Percentiles rank a stretch among this genome's conserved stretches.
These are phyloP conservation scores for Botrytis squamosa DNA, from an alignment of 2,329 filamentous ascomycete species.

Conservation along the genomic window DNA sequence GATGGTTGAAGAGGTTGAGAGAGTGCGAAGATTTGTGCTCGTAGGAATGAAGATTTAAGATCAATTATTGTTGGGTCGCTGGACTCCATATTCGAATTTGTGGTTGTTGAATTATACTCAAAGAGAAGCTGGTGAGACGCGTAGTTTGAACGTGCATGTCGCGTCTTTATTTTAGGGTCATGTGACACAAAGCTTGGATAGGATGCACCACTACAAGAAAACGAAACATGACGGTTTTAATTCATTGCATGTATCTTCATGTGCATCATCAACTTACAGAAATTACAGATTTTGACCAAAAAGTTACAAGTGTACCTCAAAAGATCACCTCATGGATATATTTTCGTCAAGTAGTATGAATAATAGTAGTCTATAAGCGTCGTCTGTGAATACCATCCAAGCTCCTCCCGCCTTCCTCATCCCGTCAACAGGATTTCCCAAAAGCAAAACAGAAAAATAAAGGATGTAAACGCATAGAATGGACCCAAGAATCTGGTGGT, in stretches of 20 bases:
- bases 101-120: background rate
- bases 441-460: background rate
- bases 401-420: background rate
- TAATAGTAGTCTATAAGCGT: background rate
- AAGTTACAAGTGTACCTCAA: background rate
- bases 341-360: background rate
- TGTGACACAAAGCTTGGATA: background rate
- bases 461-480: background rate
- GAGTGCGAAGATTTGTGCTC: conserved; percentile 38
- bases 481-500: background rate
- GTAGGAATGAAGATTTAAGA: conserved; percentile 58
- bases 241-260: background rate
- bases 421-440: background rate
- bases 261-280: background rate
- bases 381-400: background rate
- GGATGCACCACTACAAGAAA: background rate
- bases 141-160: background rate
- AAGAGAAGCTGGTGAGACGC: background rate
- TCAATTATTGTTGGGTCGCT: conserved; percentile 53
- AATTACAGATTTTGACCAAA: background rate
- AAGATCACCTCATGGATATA: background rate
- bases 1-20: conserved; percentile 43
- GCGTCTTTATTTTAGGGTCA: background rate
- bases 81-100: background rate
- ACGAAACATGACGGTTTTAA: background rate